These are phyloP conservation scores for Pseudoscleropodium purum DNA, from an alignment of 225 moss, liverwort and hornwort genomes.

Conservation along the genomic window DNA sequence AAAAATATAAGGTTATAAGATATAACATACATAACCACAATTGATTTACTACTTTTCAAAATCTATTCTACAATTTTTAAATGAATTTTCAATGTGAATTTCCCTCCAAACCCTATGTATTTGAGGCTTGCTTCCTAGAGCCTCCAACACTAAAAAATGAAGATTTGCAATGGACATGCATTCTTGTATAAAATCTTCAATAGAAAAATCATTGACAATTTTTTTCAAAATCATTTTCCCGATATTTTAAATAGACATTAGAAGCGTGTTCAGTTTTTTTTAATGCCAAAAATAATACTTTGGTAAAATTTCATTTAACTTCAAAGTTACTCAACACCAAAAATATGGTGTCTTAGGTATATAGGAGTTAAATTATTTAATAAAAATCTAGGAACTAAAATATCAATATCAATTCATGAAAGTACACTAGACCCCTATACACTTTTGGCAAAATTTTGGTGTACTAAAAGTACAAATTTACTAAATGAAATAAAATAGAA, in stretches of 20 bases:
- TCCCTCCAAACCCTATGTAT: accelerated
- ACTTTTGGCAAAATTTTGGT: too few relatives aligned
- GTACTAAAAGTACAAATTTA: too few relatives aligned
- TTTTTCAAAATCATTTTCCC: too few relatives aligned
- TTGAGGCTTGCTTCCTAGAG: not conserved
- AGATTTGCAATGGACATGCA: not conserved
- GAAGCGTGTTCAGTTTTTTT: accelerated
- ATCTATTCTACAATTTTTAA: not conserved
- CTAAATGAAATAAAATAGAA: too few relatives aligned
- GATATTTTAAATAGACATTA: too few relatives aligned
- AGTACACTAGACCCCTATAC: too few relatives aligned
- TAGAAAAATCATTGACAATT: not conserved
- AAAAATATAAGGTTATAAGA: not conserved
- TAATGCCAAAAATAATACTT: not conserved
- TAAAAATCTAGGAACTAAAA: accelerated
- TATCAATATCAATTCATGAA: not conserved
- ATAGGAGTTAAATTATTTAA: not conserved
- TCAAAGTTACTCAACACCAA: accelerated
- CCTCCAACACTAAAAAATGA: not conserved
- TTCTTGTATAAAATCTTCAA: not conserved
- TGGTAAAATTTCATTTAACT: not conserved
- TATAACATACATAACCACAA: not conserved
- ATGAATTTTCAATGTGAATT: not conserved
- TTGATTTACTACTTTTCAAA: not conserved
- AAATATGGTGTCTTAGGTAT: not conserved